Conservation (phyloP, 1,284 basidiomycete species). For the Phaffia rhodozyma region DNA sequence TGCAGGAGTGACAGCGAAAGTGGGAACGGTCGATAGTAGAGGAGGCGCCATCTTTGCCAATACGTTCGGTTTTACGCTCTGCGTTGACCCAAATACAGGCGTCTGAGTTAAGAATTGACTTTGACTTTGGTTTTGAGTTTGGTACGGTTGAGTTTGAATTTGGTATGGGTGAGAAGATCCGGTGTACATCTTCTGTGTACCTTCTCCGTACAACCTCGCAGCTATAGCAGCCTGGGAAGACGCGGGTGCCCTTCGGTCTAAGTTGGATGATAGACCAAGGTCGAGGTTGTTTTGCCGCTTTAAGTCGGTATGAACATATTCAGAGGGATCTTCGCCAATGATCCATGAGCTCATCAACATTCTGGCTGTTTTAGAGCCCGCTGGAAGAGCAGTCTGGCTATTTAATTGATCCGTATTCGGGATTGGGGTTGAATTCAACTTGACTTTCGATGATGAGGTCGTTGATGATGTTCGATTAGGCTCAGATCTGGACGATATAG, state of each 20-base stretch:
- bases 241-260: background rate
- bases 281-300: background rate
- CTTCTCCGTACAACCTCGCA: too few relatives aligned
- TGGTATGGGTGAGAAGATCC: background rate
- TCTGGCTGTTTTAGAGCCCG: constrained; percentile 4
- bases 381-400: background rate
- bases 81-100: too few relatives aligned
- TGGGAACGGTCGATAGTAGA: too few relatives aligned
- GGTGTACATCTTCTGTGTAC: background rate
- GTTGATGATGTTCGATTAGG: background rate
- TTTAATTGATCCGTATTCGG: too few relatives aligned
- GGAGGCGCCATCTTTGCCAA: too few relatives aligned
- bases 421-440: background rate
- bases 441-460: too few relatives aligned
- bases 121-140: too few relatives aligned
- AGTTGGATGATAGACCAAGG: too few relatives aligned
- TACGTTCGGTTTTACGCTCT: too few relatives aligned
- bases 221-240: background rate
- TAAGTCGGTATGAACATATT: constrained; percentile 12
- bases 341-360: constrained; percentile 11
- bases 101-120: too few relatives aligned
- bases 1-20: too few relatives aligned
- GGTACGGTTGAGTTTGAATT: background rate
- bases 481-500: background rate
- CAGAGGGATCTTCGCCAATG: constrained; percentile 14